These are phyloP conservation scores for Amanita muscaria DNA, from an alignment of 768 basidiomycete genomes.

Conservation along the genomic window DNA sequence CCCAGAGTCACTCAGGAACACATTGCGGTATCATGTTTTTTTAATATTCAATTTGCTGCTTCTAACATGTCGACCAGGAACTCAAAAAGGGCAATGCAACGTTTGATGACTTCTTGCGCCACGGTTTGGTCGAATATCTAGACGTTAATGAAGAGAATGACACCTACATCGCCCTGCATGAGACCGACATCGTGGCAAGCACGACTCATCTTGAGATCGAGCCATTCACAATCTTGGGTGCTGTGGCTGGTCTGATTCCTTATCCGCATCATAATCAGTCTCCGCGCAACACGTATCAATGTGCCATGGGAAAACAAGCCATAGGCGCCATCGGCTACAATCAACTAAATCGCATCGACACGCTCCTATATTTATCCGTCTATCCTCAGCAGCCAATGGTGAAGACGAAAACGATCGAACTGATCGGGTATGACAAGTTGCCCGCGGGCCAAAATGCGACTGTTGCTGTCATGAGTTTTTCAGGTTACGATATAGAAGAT, in stretches of 20 bases:
- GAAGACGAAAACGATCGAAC: slow-evolving; percentile 96
- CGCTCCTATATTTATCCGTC: slow-evolving; percentile 92
- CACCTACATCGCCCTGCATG: slow-evolving; percentile 91
- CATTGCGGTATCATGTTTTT: slow-evolving; percentile 42
- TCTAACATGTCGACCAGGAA: slow-evolving; percentile 34
- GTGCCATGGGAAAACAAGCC: slow-evolving; percentile 99
- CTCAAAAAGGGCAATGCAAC: slow-evolving; percentile 70
- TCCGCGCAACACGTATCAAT: slow-evolving; percentile 98
- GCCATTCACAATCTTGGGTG: slow-evolving; percentile 94
- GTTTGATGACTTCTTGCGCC: slow-evolving; percentile 90
- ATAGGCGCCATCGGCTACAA: slow-evolving; percentile 98
- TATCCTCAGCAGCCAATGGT: slow-evolving; percentile 99
- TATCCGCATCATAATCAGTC: slow-evolving; percentile 99
- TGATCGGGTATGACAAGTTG: slow-evolving; percentile 92
- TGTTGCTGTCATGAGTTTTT: slow-evolving; percentile 98
- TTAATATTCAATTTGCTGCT: slow-evolving; percentile 2
- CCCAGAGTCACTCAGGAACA: slow-evolving; percentile 77
- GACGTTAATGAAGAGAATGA: slow-evolving; percentile 99
- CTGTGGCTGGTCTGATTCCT: slow-evolving; percentile 96
- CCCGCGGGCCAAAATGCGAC: slow-evolving; percentile 98
- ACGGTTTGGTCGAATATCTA: slow-evolving; percentile 93
- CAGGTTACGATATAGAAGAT: slow-evolving; percentile 99
- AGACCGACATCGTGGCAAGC: slow-evolving; percentile 67
- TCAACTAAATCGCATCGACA: slow-evolving; percentile 96
- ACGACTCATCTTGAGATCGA: slow-evolving; percentile 98